A percentile compares a stretch with the other conserved stretches of the same genome.
phyloP scores from a whole-genome alignment of 2,329 filamentous ascomycete genomes.

The Xylaria sp. region DNA sequence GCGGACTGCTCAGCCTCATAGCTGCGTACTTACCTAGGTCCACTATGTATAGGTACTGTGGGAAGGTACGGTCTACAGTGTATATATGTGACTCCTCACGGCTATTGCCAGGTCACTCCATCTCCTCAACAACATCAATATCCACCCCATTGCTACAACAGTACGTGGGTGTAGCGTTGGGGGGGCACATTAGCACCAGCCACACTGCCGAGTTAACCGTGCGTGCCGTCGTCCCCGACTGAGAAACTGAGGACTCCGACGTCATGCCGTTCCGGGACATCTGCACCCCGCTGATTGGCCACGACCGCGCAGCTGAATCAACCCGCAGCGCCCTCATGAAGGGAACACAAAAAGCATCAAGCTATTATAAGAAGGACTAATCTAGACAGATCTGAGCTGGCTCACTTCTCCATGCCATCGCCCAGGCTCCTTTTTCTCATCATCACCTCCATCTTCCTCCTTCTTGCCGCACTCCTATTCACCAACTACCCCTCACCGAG shows the following conservation, averaged over 20 bases:
- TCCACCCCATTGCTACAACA: no score
- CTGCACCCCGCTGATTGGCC: slow-evolving; percentile 11
- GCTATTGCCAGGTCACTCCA: no score
- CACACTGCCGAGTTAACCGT: slow-evolving; percentile 21
- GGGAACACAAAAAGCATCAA: neutral
- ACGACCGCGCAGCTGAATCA: neutral
- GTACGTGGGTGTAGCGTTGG: no score
- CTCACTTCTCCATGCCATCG: slow-evolving; percentile 10
- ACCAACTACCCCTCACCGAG: slow-evolving; percentile 13
- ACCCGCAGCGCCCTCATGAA: neutral
- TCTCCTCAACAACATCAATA: no score
- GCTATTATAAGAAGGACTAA: slow-evolving; percentile 14
- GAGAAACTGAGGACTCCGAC: slow-evolving; percentile 22
- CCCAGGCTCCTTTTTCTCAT: neutral
- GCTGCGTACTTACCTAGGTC: neutral
- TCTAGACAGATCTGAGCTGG: no score
- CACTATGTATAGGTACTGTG: neutral
- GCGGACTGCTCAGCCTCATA: slow-evolving; percentile 21
- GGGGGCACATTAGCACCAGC: no score
- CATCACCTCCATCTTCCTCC: slow-evolving; percentile 10
- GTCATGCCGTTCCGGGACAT: slow-evolving; percentile 17
- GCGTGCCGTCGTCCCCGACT: neutral
- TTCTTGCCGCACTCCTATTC: slow-evolving; percentile 10
- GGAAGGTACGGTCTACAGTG: no score
- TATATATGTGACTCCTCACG: no score